phyloP scores from a whole-genome alignment of 306 rosid genomes.

The Ochetophila trinervis region DNA sequence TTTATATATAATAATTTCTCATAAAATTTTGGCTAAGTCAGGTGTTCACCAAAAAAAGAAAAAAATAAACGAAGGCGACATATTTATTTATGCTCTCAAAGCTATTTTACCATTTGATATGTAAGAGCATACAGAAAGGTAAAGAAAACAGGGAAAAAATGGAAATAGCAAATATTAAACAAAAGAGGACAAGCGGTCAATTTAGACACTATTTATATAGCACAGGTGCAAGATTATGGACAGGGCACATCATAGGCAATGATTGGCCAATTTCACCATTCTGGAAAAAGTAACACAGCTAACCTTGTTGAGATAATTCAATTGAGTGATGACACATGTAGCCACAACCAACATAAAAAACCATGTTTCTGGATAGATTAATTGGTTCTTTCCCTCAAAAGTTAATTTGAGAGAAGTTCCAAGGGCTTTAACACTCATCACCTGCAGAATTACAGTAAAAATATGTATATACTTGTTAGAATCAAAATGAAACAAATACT shows the following conservation, averaged over 20 bases:
- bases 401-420: slow-evolving; percentile 86
- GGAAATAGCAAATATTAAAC: not conserved
- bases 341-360: slow-evolving; percentile 71
- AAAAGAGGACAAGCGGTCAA: not conserved
- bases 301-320: slow-evolving; percentile 91
- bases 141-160: not conserved
- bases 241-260: not conserved
- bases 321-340: slow-evolving; percentile 67
- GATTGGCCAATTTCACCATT: not conserved
- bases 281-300: slow-evolving; percentile 5
- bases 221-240: not conserved
- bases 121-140: not conserved
- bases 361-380: slow-evolving; percentile 73
- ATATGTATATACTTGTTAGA: not conserved
- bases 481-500: not conserved
- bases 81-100: not conserved
- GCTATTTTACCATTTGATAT: not conserved
- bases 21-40: too few relatives aligned
- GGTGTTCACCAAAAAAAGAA: too few relatives aligned
- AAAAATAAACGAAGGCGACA: not conserved
- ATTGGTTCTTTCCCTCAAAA: slow-evolving; percentile 82
- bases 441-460: slow-evolving; percentile 44
- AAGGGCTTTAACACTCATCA: slow-evolving; percentile 94
- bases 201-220: too few relatives aligned
- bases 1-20: too few relatives aligned